Percentiles rank a stretch among this genome's conserved stretches.
Evolutionary conservation across 192 early-diverging fungal genomes (phyloP).

Genomic region (Podila clonocystis): DNA sequence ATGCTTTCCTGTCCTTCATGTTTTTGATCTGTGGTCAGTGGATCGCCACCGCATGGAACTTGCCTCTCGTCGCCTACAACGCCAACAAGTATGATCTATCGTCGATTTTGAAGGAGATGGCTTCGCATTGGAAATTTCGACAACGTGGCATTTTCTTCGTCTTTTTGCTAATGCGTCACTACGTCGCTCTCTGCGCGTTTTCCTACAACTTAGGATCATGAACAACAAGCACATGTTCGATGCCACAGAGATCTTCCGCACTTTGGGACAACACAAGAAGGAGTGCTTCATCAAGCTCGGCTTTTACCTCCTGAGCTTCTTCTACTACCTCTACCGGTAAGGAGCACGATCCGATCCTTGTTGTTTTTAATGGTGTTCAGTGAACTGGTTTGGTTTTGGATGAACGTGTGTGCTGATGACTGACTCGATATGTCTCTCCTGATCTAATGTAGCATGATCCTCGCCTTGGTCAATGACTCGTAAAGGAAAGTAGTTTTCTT

Average conservation of each 20-base stretch:
- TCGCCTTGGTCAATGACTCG: constrained; percentile 45
- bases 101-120: neutral
- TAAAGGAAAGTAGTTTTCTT: neutral
- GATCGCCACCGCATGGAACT: constrained; percentile 86
- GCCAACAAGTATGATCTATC: constrained; percentile 76
- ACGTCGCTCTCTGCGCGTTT: constrained; percentile 5
- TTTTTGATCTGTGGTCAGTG: constrained; percentile 92
- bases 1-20: constrained; percentile 81
- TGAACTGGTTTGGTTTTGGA: neutral
- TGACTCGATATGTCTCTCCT: neutral
- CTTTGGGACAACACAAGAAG: constrained; percentile 90
- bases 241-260: constrained; percentile 98
- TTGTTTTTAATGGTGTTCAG: neutral
- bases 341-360: neutral
- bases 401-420: neutral
- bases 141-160: constrained; percentile 1
- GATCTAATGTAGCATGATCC: constrained; percentile 34
- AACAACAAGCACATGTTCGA: constrained; percentile 94
- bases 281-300: constrained; percentile 98
- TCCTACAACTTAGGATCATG: constrained; percentile 67
- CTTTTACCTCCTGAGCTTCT: constrained; percentile 96
- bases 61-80: constrained; percentile 89
- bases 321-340: constrained; percentile 87
- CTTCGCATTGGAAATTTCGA: constrained; percentile 6
- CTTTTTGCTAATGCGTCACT: constrained; percentile 1